A percentile compares a stretch with the other conserved stretches of the same genome.
Conservation (phyloP, 495 filamentous ascomycete species). For the Thozetella sp. region DNA sequence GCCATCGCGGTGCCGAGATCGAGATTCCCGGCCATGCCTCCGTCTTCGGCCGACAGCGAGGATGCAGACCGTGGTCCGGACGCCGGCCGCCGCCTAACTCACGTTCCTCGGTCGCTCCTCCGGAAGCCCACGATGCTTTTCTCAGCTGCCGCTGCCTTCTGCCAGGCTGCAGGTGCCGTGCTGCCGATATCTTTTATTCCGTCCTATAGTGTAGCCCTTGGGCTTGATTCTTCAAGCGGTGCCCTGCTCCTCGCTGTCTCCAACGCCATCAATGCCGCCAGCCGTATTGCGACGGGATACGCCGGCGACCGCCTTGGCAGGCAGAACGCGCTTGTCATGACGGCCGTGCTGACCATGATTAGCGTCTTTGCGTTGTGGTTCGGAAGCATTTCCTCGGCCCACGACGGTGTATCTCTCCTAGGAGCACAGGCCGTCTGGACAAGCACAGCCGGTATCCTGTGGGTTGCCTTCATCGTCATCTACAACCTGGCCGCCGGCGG, state of each 20-base stretch:
- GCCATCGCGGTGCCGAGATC: conserved; percentile 44
- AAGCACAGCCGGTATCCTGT: conserved; percentile 23
- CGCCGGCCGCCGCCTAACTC: conserved; percentile 31
- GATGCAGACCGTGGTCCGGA: neutral
- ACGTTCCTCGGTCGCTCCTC: conserved; percentile 39
- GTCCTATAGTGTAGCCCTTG: conserved; percentile 42
- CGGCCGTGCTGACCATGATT: conserved; percentile 43
- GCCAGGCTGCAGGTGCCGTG: conserved; percentile 44
- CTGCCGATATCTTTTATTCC: conserved; percentile 48
- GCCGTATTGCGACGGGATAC: conserved; percentile 51
- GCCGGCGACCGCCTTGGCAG: conserved; percentile 49
- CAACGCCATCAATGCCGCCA: conserved; percentile 57
- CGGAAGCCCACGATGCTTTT: conserved; percentile 40
- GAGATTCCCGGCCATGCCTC: conserved; percentile 22
- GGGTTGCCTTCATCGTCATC: conserved; percentile 52
- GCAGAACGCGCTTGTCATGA: conserved; percentile 55
- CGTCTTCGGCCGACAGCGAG: conserved; percentile 5
- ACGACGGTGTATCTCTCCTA: conserved; percentile 3
- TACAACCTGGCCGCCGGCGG: conserved; percentile 56
- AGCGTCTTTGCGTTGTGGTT: conserved; percentile 56
- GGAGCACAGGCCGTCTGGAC: conserved; percentile 8
- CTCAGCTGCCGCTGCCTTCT: conserved; percentile 41
- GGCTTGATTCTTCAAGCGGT: conserved; percentile 36
- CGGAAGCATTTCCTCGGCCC: conserved; percentile 21
- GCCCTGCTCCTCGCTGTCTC: conserved; percentile 53